Evolutionary conservation across 2,329 filamentous ascomycete species (phyloP).

Genomic region (Helicocarpus griseus): DNA sequence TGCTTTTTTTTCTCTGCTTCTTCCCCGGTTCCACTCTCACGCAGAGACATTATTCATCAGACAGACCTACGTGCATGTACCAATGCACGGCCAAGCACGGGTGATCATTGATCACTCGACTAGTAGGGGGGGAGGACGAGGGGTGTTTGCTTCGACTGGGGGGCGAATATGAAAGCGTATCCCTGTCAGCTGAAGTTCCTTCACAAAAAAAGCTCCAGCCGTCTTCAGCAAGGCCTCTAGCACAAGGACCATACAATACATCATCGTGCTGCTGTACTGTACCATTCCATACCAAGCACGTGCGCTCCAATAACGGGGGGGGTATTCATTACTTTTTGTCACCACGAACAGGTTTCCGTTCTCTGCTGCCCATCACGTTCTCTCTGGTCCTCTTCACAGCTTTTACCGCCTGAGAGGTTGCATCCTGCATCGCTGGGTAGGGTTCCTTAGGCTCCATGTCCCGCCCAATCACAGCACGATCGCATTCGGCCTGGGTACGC

Average conservation of each 20-base stretch:
- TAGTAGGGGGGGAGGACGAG: background rate
- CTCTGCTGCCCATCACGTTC: too few relatives aligned
- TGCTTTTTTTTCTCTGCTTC: background rate
- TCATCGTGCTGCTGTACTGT: background rate
- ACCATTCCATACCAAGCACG: too few relatives aligned
- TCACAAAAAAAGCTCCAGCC: background rate
- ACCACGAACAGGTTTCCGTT: too few relatives aligned
- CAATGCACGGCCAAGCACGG: background rate
- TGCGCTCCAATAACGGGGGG: too few relatives aligned
- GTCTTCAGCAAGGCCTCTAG: background rate
- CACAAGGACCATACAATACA: background rate
- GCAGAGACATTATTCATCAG: background rate
- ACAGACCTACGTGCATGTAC: background rate
- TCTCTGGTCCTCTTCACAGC: too few relatives aligned
- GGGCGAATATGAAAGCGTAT: background rate
- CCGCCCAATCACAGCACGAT: background rate
- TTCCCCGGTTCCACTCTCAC: background rate
- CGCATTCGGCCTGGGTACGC: background rate
- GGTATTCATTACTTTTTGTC: too few relatives aligned
- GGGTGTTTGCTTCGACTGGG: too few relatives aligned
- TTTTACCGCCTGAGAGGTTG: too few relatives aligned
- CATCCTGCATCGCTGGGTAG: background rate
- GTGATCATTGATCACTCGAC: constrained; percentile 1
- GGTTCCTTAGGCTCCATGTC: background rate
- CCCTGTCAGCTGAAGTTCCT: background rate